These are phyloP conservation scores for Rhododendron vialii DNA, from an alignment of 148 eudicot genomes.

Conservation along the genomic window DNA sequence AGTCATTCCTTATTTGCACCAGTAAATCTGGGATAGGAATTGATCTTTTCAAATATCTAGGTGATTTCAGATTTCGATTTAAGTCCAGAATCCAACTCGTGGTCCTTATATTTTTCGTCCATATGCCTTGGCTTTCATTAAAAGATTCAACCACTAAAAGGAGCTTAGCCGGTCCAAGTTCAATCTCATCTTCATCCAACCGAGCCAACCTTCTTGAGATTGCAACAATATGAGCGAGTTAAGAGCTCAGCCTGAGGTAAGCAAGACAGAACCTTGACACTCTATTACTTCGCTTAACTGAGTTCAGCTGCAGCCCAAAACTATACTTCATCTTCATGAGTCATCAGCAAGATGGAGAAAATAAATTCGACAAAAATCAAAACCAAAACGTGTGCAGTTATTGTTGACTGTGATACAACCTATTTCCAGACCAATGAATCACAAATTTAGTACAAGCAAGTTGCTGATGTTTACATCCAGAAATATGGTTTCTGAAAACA, in stretches of 20 bases:
- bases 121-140: not conserved
- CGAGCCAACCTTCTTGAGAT: not conserved
- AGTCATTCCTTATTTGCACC: not conserved
- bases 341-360: not conserved
- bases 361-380: not conserved
- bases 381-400: not conserved
- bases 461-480: not conserved
- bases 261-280: not conserved
- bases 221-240: not conserved
- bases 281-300: not conserved
- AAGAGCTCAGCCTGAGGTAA: not conserved
- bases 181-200: not conserved
- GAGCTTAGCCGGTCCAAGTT: not conserved
- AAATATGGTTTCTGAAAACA: not conserved
- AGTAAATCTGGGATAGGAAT: not conserved
- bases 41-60: not conserved
- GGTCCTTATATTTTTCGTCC: not conserved
- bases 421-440: not conserved
- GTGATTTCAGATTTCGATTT: not conserved
- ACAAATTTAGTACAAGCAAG: not conserved
- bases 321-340: not conserved
- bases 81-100: not conserved
- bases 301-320: not conserved
- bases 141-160: not conserved
- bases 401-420: not conserved